Base-by-base conservation (phyloP, 208 protist species). In the Angomonas deanei region DNA sequence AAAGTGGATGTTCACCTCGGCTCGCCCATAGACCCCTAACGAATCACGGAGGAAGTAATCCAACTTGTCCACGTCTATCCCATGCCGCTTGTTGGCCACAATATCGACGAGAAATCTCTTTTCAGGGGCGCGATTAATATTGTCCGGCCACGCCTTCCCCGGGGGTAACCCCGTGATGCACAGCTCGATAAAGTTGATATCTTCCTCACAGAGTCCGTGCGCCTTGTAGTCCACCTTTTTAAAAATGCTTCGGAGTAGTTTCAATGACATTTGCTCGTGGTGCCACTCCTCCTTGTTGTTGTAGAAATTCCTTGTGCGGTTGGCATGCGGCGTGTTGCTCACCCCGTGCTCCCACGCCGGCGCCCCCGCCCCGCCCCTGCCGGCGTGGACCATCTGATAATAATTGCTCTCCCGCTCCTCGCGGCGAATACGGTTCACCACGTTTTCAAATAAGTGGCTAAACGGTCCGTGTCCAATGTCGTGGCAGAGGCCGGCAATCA, bases 391-490 rank as follows among this genome's bases (percentile, higher is more conserved):
- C 36, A 42, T 8, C 8, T 42, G 5, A 28, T 31, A 34, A 28
- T 56, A 56, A 15, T 30, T 56, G 50, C 28, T 28, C 53, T 34
- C 53, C 19, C 30, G 46, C 26, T 60, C 46, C 1, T 61, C 64
- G 1, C 8, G 19, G 10, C 36, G 24, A 23, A 64, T 58, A 48
- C 38, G 42, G 31, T 64, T 72, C 21, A 95, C 77, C 61, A 94
- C 84, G n/a, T 91, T 80, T 56, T 99, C 97, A 70, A 99, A 99
- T 1, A 97, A 69, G 72, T 99, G 97, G 3, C 77, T 92, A 72
- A 98, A 99, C 5, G 97, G 97, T 0, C 97, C 97, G 71, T 99
- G 97, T 3, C 97, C 97, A 30, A 98, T 56, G 68, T 98, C 97
- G 70, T 98, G 97, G 46, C 92, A 95, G 0, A 99, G 80, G 17